Base-by-base conservation (phyloP, 163 green algal species). In the Chlorella variabilis region DNA sequence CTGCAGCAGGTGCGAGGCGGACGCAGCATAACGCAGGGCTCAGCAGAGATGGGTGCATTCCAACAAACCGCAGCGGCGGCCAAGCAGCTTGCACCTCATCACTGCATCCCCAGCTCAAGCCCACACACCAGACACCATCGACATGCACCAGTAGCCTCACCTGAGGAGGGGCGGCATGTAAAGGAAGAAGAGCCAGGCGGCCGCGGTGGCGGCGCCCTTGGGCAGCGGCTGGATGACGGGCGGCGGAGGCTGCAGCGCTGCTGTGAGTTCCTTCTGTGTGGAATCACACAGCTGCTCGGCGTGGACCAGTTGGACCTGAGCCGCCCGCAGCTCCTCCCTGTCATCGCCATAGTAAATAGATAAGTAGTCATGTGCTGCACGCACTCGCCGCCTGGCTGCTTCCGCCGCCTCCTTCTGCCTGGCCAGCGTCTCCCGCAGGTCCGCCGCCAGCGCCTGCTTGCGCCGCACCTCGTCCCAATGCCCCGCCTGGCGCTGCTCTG, bases 161-260 rank as follows among this genome's bases (percentile, higher is more conserved):
- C 85, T 79, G 36, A 92, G 49, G 62, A 84, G 34, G 0, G 75
- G 69, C 3, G 87, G 85, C 87, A 89, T 91, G 78, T 90, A 70
- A 36, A 91, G 76, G 77, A 89, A 89, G 75, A 92, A 91, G 23
- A 92, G 74, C 87, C 89, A 91, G 39, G 27, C 4, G 6, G 71
- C 65, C 1, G 85, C 85, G 6, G 45, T 38, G 9, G 29, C 17
- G 17, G 41, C 18, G 20, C 11, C 45, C 9, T 59, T 41, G 0
- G 88, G 88, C 34, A 92, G 76, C 17, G 87, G 89, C 67, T 92
- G 89, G 33, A 91, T 74, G 23, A 66, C 58, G n/a, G 58, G 58
- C 58, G 17, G 33, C 3, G 58, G 58, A 8, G 58, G 23, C 58
- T 20, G 21, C 20, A 66, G n/a, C 4, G 23, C 58, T 15, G 4